Conservation (phyloP, 805 yeast species). For the Saturnispora hagleri region DNA sequence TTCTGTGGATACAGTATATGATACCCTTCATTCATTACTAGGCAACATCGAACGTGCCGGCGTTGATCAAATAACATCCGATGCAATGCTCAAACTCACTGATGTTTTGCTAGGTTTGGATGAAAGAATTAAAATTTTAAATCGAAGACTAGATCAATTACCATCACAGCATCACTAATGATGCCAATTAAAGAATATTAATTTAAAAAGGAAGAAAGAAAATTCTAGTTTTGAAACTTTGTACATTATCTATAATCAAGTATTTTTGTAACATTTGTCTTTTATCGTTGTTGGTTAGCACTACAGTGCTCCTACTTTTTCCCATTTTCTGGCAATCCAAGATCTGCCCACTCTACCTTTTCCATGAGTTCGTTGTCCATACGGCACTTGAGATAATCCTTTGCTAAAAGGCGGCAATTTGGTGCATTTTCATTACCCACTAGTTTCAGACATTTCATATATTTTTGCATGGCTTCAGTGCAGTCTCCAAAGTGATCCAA, state of each 20-base stretch:
- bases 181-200: not conserved
- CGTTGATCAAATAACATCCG: not conserved
- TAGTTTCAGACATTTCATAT: slow-evolving; percentile 67
- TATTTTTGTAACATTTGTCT: not conserved
- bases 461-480: slow-evolving; percentile 60
- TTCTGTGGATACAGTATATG: not conserved
- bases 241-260: not conserved
- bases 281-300: not conserved
- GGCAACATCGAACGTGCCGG: not conserved
- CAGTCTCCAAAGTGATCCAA: slow-evolving; percentile 86
- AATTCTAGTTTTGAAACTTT: not conserved
- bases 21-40: not conserved
- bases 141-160: not conserved
- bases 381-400: slow-evolving; percentile 71
- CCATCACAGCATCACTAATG: not conserved
- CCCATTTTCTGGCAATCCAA: slow-evolving; percentile 28
- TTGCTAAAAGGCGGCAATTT: slow-evolving; percentile 82
- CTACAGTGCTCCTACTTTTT: not conserved
- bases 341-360: slow-evolving; percentile 28
- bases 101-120: not conserved
- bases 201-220: not conserved
- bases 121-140: not conserved
- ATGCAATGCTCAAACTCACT: not conserved
- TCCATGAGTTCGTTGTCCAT: slow-evolving; percentile 60
- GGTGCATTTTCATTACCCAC: slow-evolving; percentile 81